Evolutionary conservation across 2,329 filamentous ascomycete species (phyloP), one percentile per base, ranked within the genome.

Genomic region (Zasmidium citrigriseum): DNA sequence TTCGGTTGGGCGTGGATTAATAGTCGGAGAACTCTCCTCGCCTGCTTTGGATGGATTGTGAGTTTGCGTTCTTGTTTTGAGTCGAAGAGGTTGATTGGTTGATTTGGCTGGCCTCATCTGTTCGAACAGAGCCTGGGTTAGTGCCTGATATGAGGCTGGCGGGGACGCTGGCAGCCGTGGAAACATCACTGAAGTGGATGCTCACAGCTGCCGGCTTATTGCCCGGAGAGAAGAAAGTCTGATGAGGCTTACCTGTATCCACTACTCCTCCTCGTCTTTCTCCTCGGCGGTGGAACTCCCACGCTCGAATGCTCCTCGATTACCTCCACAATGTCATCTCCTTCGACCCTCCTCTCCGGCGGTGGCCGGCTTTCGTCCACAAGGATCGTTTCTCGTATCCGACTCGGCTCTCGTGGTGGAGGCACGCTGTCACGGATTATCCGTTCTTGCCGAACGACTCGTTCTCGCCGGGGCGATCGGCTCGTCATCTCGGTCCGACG

Each of bases 311-410:
- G 76, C 70, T 85, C 83, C 70, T 86, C 83, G 58, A 83, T 78
- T 9, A 86, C 83, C 70, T 85, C 82, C 2, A 85, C 78, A n/a
- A 84, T 74, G 70, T 84, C 81, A 50, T 83, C 81, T 44, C 77
- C 75, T 46, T 76, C 77, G 16, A 81, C 79, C 59, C 76, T 72
- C 59, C 70, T 66, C 64, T 72, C 73, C 7, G 58, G 59, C 46
- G 66, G 49, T 59, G 48, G 70, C 61, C 48, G 64, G 58, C 57
- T 41, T 46, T 80, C 76, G 49, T 81, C 78, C 7, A 81, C 77
- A 22, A 81, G 68, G 41, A 81, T 60, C 25, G 65, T 70, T 59
- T 72, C 70, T 20, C 69, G 60, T 16, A 71, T 63, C 11, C 68
- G 65, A 57, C 68, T 72, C 25, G 62, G 55, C 18, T 68, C 66